phyloP scores from a whole-genome alignment of 352 stramenopile species.

The Blastocystis sp. region DNA sequence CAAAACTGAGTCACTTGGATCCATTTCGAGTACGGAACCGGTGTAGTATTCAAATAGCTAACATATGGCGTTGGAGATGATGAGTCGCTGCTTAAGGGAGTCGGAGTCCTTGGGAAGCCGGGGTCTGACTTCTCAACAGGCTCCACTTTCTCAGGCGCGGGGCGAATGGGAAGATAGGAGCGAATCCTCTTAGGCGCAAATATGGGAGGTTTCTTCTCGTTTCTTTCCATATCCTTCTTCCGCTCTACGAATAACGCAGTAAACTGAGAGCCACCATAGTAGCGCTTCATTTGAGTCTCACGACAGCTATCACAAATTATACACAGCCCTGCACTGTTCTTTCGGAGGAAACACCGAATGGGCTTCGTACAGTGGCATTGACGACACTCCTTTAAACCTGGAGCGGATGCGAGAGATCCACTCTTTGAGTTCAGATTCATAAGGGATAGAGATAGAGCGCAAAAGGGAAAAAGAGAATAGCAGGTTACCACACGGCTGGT shows the following conservation, averaged over 20 bases:
- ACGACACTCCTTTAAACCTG: conserved; percentile 27
- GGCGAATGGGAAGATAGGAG: too few species aligned
- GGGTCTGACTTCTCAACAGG: too few species aligned
- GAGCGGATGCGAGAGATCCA: not conserved
- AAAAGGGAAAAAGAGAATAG: not conserved
- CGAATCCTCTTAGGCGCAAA: too few species aligned
- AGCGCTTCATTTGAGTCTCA: conserved; percentile 21
- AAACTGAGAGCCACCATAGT: conserved; percentile 7
- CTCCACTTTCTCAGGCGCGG: too few species aligned
- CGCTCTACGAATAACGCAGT: not conserved
- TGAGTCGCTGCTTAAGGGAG: too few species aligned
- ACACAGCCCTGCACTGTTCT: conserved; percentile 34
- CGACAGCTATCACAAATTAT: conserved; percentile 56
- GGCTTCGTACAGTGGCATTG: conserved; percentile 56
- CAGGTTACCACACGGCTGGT: not conserved
- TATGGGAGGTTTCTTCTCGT: not conserved
- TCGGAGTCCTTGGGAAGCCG: too few species aligned
- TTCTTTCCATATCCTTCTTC: conserved; percentile 18
- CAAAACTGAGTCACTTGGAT: too few species aligned
- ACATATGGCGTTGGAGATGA: too few species aligned
- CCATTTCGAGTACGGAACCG: too few species aligned
- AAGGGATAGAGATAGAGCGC: not conserved
- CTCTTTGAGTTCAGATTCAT: not conserved
- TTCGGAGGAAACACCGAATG: conserved; percentile 10
- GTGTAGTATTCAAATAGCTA: too few species aligned